Percentiles rank a stretch among this genome's conserved stretches.
Conservation (phyloP, 164 flowering plant species). For the Umbellularia californica region DNA sequence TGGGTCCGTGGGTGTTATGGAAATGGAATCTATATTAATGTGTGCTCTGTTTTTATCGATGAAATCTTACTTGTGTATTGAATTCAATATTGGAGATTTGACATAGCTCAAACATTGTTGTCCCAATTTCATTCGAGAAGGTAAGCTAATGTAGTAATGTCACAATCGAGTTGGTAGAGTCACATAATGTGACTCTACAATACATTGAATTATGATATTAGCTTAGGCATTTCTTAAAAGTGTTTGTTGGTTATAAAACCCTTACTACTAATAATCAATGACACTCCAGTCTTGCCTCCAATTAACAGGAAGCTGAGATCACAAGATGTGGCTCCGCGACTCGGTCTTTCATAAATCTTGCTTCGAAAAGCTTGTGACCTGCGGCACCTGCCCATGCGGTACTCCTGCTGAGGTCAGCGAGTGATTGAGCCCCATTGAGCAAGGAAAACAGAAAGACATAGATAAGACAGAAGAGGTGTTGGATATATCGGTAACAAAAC, state of each 20-base stretch:
- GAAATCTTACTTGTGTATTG: too few relatives aligned
- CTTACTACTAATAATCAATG: background rate
- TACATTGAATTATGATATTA: too few relatives aligned
- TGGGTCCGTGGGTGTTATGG: too few relatives aligned
- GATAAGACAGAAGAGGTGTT: conserved; percentile 18
- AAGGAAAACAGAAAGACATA: background rate
- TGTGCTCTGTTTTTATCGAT: too few relatives aligned
- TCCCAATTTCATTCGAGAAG: too few relatives aligned
- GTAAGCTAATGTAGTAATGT: too few relatives aligned
- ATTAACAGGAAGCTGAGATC: conserved; percentile 60
- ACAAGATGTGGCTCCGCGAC: conserved; percentile 59
- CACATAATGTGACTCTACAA: too few relatives aligned
- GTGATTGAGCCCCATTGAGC: conserved; percentile 7
- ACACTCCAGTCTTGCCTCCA: background rate
- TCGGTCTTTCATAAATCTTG: conserved; percentile 64
- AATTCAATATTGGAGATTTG: too few relatives aligned
- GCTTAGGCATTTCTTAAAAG: conserved; percentile 7
- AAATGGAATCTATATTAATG: too few relatives aligned
- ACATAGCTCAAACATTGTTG: too few relatives aligned
- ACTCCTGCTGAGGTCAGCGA: conserved; percentile 20
- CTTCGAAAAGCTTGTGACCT: conserved; percentile 41
- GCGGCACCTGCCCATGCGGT: conserved; percentile 82
- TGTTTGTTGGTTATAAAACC: background rate
- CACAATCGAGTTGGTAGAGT: too few relatives aligned
- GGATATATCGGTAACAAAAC: conserved; percentile 20